Percentiles rank a stretch among this genome's conserved stretches.
phyloP scores from a whole-genome alignment of 2,329 filamentous ascomycete genomes.

The Epichloe gansuensis region DNA sequence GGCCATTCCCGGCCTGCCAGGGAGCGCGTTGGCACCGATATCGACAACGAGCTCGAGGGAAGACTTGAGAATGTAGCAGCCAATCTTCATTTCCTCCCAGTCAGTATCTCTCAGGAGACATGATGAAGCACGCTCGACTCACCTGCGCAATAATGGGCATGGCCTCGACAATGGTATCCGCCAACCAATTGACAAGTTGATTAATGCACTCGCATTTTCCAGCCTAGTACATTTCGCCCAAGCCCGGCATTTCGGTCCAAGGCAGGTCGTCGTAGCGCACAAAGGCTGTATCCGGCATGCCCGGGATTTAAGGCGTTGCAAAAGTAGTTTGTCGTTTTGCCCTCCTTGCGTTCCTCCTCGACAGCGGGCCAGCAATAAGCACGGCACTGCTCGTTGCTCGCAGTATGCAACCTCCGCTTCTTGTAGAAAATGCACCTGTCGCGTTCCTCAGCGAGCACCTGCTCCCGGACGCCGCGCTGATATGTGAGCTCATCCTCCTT shows the following conservation, averaged over 20 bases:
- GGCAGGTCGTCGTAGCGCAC: no score
- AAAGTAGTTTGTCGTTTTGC: neutral
- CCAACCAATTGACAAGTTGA: neutral
- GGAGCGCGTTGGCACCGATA: no score
- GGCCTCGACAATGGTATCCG: neutral
- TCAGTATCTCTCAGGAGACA: no score
- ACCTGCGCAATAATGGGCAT: conserved; percentile 1
- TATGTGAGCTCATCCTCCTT: neutral
- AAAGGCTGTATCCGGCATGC: no score
- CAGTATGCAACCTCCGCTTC: neutral
- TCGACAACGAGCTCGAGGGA: no score
- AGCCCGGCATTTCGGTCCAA: no score
- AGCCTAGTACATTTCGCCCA: no score
- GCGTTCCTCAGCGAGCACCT: neutral
- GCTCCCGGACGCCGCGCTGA: no score
- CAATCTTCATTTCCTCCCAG: no score
- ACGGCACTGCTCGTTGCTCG: neutral
- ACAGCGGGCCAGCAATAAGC: neutral
- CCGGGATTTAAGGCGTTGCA: neutral
- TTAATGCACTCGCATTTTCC: neutral
- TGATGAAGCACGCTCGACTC: no score
- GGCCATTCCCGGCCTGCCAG: no score
- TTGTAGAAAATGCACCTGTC: neutral
- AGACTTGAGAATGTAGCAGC: no score
- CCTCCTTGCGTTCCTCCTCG: neutral